Evolutionary conservation across 257 asterid species (phyloP), one percentile per base, ranked within the genome.

Genomic region (Leonotis leonurus): DNA sequence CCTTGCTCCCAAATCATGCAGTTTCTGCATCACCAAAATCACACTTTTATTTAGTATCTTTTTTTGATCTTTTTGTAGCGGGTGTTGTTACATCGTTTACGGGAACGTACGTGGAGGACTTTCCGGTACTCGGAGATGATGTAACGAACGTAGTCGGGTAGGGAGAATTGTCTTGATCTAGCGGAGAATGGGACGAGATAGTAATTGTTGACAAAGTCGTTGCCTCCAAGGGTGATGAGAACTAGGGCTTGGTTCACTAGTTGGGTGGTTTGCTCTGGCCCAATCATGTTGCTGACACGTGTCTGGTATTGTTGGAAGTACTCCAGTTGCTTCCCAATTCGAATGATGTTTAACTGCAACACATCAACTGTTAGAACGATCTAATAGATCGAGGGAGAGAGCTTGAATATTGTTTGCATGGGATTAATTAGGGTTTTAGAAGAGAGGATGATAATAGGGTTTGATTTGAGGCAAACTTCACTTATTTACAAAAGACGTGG

Each of bases 131-230:
- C 97, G 0, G 89, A 78, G 45, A 90, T 75, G 75, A 90, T 41
- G 68, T 69, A 90, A 1, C 45, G 69, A 22, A 83, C 93, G 13
- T 85, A 90, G 57, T 81, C 88, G 0, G 92, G 90, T 0, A 90
- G 81, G 7, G 88, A 3, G 29, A 76, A 87, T 29, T 90, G 97
- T 29, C 92, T 78, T 18, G 97, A 90, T 72, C 97, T 82, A 5
- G 83, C 85, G 0, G 97, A 90, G 67, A 80, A 85, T 0, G 95
- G 96, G 16, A 90, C 93, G 71, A 90, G 70, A 30, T 81, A 90
- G 75, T 90, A 90, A 70, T 90, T 90, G 75, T 90, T 90, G 68
- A 90, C 97, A 37, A 90, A 90, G 33, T 90, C 97, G 54, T 90
- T 90, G 41, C 97, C 97, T 5, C 96, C 97, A 6, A 90, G 78